Evolutionary conservation across 2,329 filamentous ascomycete species (phyloP).

Genomic region (Diaporthe velutina): DNA sequence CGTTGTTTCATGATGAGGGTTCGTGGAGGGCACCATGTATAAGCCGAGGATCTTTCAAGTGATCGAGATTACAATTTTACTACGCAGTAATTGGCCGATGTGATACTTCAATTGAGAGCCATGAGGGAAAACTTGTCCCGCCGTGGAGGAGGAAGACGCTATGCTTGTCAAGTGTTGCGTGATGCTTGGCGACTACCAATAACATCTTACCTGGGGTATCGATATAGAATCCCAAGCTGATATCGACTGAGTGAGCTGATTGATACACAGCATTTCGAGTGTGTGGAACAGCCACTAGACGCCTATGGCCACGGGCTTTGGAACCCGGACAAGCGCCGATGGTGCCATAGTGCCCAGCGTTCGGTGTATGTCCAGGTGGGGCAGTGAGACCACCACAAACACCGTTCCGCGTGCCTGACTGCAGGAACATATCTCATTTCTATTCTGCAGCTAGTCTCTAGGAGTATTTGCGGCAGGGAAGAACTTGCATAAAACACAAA

Average conservation of each 20-base stretch:
- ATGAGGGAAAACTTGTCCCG: conserved; percentile 48
- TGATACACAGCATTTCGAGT: neutral
- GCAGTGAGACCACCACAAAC: conserved; percentile 18
- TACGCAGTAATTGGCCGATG: neutral
- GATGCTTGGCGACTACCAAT: conserved; percentile 14
- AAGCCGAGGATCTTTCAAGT: no score
- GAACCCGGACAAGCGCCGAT: conserved; percentile 6
- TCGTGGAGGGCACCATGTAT: neutral
- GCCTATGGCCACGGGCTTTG: neutral
- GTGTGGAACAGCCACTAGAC: neutral
- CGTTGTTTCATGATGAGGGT: no score
- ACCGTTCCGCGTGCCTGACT: neutral
- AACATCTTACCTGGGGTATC: neutral
- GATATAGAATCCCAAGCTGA: neutral
- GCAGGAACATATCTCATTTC: conserved; percentile 1
- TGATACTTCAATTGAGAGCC: neutral
- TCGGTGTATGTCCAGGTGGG: conserved; percentile 8
- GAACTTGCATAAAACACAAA: conserved; percentile 22
- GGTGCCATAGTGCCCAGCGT: conserved; percentile 9
- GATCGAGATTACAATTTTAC: no score
- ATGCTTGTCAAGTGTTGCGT: conserved; percentile 12
- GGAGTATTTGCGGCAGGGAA: no score
- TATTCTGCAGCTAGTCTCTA: neutral
- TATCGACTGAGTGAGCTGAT: neutral
- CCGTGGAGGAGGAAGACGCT: conserved; percentile 5